Base-by-base conservation (phyloP, 202 grass and related monocot species). In the Schoenoplectus tabernaemontani region DNA sequence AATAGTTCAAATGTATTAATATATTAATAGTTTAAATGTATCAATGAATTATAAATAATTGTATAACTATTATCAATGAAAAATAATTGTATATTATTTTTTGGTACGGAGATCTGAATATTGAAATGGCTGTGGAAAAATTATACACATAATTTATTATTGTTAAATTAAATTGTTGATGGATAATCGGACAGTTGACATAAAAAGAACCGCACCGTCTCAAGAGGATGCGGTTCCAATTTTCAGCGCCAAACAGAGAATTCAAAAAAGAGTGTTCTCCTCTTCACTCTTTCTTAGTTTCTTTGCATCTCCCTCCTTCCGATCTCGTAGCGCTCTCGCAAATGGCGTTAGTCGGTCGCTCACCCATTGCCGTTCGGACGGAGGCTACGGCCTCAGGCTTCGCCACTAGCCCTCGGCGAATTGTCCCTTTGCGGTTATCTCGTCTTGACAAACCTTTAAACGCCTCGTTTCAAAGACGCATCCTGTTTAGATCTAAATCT, bases 271-370 rank as follows among this genome's bases (percentile, higher is more conserved):
- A 48, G 19, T 32, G 2, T n/a, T n/a, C n/a, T n/a, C n/a, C 17
- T 48, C 44, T 15, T 50, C 47, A 50, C 46, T 51, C 48, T 16
- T 15, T 51, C 15, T 15, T 15, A 48, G 10, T 50, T 2, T 17
- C 48, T 4, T 13, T 13, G 47, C 12, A 17, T 17, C n/a, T n/a
- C n/a, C 17, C 48, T 74, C 13, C 9, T 16, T 20, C 20, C 46
- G 2, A 41, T 30, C 57, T 69, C 50, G 3, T 36, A 4, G 15
- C 8, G 12, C 16, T 74, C 36, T 38, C 12, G 2, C 47, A 10
- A 36, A 91, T 94, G 89, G 89, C 88, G 50, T 11, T 89, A 5
- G 68, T 87, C 36, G 71, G 77, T 15, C 81, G 85, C 48, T 73
- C 87, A 15, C 89, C 85, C 11, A 59, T 9, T 2, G 67, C 53